phyloP scores from a whole-genome alignment of 2,329 filamentous ascomycete genomes.

The Cercospora sesami region DNA sequence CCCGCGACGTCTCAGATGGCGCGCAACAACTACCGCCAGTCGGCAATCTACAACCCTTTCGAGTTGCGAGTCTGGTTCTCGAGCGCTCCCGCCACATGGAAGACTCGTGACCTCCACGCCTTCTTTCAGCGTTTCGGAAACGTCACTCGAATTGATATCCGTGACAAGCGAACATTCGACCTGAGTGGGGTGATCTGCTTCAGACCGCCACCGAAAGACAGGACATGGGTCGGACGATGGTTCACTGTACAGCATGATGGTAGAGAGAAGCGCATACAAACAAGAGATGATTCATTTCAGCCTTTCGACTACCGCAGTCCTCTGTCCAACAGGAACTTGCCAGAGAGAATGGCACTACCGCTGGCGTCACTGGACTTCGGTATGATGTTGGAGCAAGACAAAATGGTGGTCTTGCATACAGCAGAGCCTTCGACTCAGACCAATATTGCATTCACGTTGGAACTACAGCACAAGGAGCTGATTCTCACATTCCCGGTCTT shows the following conservation, averaged over 20 bases:
- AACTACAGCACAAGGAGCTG: constrained; percentile 48
- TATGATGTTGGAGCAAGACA: constrained; percentile 53
- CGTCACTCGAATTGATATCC: constrained; percentile 29
- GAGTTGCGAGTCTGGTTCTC: constrained; percentile 22
- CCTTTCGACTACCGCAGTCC: constrained; percentile 13
- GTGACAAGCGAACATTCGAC: too few species aligned
- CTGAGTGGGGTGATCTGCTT: constrained; percentile 20
- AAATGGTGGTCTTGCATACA: constrained; percentile 62
- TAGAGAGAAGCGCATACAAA: constrained; percentile 4
- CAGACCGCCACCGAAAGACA: constrained; percentile 27
- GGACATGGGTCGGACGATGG: constrained; percentile 21
- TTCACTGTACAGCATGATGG: constrained; percentile 11
- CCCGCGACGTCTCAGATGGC: not conserved
- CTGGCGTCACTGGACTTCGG: constrained; percentile 60
- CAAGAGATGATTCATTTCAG: constrained; percentile 10
- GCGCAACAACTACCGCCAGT: not conserved
- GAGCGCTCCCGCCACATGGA: constrained; percentile 25
- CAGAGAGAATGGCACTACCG: constrained; percentile 26
- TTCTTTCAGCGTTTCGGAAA: constrained; percentile 22
- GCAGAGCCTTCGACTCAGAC: constrained; percentile 32
- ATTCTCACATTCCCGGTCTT: constrained; percentile 46
- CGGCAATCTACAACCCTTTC: constrained; percentile 12
- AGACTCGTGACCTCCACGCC: constrained; percentile 28
- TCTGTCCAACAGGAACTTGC: constrained; percentile 12
- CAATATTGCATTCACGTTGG: constrained; percentile 42